Percentiles rank a stretch among this genome's conserved stretches.
Conservation (phyloP, 495 filamentous ascomycete genomes). For the Talaromyces liani region DNA sequence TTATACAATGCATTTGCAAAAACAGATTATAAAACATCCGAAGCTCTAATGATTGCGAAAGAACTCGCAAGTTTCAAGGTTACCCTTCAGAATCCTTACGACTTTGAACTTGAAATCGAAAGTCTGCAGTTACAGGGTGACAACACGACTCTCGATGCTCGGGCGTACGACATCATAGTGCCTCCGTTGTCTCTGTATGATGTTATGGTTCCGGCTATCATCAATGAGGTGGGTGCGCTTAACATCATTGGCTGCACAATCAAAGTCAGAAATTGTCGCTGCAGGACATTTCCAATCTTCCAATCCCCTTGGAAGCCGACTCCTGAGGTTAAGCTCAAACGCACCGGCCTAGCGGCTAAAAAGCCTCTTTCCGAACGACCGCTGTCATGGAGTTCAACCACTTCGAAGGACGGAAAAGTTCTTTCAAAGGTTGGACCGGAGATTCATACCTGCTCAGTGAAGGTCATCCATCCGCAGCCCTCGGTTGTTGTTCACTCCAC, state of each 20-base stretch:
- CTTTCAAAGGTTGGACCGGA: constrained; percentile 29
- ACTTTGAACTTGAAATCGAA: constrained; percentile 86
- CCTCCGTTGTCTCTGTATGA: constrained; percentile 76
- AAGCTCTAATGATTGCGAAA: constrained; percentile 64
- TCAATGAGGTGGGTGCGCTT: constrained; percentile 56
- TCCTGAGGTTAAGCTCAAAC: constrained; percentile 64
- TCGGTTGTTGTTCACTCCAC: constrained; percentile 65
- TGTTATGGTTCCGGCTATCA: constrained; percentile 61
- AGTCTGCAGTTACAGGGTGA: constrained; percentile 65
- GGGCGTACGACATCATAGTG: constrained; percentile 56
- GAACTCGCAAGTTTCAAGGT: constrained; percentile 71
- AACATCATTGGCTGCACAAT: constrained; percentile 73
- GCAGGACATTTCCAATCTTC: constrained; percentile 79
- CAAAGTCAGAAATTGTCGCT: constrained; percentile 71
- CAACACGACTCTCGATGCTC: constrained; percentile 61
- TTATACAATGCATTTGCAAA: constrained; percentile 87
- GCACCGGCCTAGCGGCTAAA: constrained; percentile 57
- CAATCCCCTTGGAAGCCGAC: constrained; percentile 65
- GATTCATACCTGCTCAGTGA: constrained; percentile 40
- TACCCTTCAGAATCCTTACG: constrained; percentile 86
- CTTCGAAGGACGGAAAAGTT: constrained; percentile 33
- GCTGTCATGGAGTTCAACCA: constrained; percentile 44
- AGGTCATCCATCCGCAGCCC: constrained; percentile 72
- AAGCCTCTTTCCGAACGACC: constrained; percentile 47
- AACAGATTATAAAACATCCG: constrained; percentile 48